These are phyloP conservation scores for Solanum etuberosum DNA, from an alignment of 257 asterid genomes.

Conservation along the genomic window DNA sequence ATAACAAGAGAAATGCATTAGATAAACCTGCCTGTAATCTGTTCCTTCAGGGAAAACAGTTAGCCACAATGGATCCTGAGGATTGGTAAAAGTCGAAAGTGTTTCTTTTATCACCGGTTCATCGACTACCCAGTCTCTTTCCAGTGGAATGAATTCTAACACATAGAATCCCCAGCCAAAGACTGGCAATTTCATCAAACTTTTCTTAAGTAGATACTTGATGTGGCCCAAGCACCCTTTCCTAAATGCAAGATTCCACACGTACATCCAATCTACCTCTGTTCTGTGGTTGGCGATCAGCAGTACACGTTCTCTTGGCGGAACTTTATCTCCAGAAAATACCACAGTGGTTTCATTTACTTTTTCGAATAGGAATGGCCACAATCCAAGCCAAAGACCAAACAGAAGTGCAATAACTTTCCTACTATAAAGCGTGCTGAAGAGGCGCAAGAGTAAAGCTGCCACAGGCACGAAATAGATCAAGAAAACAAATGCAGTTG, in stretches of 20 bases:
- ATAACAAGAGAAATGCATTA: neutral
- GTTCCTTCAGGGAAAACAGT: conserved; percentile 93
- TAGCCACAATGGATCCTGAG: conserved; percentile 74
- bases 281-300: conserved; percentile 76
- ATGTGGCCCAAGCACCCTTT: conserved; percentile 58
- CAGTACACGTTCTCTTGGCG: conserved; percentile 50
- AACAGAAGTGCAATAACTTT: conserved; percentile 41
- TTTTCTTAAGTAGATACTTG: conserved; percentile 68
- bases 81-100: conserved; percentile 45
- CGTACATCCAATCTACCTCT: conserved; percentile 93
- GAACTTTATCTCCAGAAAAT: conserved; percentile 64
- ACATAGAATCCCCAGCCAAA: conserved; percentile 84
- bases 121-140: conserved; percentile 80
- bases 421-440: conserved; percentile 54
- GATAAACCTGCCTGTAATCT: conserved; percentile 58
- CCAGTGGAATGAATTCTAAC: conserved; percentile 74
- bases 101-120: conserved; percentile 31
- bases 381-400: conserved; percentile 82
- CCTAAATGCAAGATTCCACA: conserved; percentile 82
- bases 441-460: conserved; percentile 42
- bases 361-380: conserved; percentile 78
- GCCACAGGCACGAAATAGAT: conserved; percentile 55
- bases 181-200: conserved; percentile 76
- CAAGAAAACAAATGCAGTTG: conserved; percentile 56
- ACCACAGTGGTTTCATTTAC: conserved; percentile 60